These are phyloP conservation scores for Penicillium maclennaniae DNA, from an alignment of 495 filamentous ascomycete genomes.

Conservation along the genomic window DNA sequence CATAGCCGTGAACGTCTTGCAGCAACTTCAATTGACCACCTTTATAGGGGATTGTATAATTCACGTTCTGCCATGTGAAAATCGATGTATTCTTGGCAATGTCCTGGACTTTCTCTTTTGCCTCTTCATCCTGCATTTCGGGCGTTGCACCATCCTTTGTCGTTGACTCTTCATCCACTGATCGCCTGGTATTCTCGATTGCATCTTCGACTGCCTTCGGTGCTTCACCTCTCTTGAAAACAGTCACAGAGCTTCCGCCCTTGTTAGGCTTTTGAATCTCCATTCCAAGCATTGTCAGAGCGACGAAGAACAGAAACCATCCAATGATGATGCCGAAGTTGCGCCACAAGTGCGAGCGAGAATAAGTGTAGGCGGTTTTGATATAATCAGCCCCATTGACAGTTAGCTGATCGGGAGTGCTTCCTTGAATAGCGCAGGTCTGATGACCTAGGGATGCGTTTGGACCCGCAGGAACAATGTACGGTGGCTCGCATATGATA, in stretches of 20 bases:
- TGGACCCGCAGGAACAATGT: constrained; percentile 59
- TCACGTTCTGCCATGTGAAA: constrained; percentile 76
- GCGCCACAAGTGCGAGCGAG: constrained; percentile 56
- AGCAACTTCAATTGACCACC: constrained; percentile 56
- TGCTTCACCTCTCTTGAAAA: constrained; percentile 61
- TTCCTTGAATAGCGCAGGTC: constrained; percentile 59
- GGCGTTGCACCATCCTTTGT: constrained; percentile 23
- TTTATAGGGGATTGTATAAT: constrained; percentile 66
- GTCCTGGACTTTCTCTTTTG: constrained; percentile 28
- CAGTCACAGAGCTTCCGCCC: constrained; percentile 65
- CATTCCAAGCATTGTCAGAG: constrained; percentile 59
- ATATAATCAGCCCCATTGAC: constrained; percentile 56
- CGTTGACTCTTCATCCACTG: constrained; percentile 48
- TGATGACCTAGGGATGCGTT: constrained; percentile 52
- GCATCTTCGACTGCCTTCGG: constrained; percentile 51
- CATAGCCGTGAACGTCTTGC: constrained; percentile 63
- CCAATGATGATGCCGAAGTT: constrained; percentile 59
- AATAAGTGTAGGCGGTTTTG: constrained; percentile 50
- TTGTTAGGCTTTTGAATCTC: constrained; percentile 68
- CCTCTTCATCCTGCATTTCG: constrained; percentile 22
- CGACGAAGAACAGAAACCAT: constrained; percentile 53
- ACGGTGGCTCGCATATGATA: constrained; percentile 49
- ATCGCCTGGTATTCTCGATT: constrained; percentile 26
- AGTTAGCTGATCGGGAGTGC: constrained; percentile 42
- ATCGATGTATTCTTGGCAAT: constrained; percentile 59